Conservation (phyloP, 306 rosid genomes). For the Cucurbita pepo region DNA sequence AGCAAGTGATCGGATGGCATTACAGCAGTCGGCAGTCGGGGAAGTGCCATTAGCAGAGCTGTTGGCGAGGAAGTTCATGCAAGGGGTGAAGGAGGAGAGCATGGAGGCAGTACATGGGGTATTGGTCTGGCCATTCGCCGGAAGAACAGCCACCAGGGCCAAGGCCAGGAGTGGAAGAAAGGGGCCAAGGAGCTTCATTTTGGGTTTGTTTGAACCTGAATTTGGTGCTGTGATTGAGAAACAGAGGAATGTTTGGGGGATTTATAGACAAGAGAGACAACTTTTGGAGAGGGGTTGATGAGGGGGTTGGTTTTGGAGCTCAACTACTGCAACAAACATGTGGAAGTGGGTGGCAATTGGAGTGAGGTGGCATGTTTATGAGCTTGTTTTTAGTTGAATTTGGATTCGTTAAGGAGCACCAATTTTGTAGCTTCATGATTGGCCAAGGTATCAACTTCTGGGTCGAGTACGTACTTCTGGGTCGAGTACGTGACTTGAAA, state of each 20-base stretch:
- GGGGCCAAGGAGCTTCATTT: constrained; percentile 16
- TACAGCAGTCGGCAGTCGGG: constrained; percentile 48
- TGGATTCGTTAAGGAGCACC: not conserved
- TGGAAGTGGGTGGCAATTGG: not conserved
- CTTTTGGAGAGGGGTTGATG: constrained; percentile 4
- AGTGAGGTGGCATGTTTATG: not conserved
- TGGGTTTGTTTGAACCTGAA: not conserved
- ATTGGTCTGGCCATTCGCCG: constrained; percentile 25
- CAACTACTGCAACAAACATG: constrained; percentile 48
- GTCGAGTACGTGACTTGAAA: no score
- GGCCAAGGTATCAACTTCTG: not conserved
- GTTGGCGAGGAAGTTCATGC: constrained; percentile 39
- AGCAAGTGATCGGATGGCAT: constrained; percentile 33
- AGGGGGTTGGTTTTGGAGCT: constrained; percentile 58
- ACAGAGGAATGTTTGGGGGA: not conserved
- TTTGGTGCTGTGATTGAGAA: not conserved
- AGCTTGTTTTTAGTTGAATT: not conserved
- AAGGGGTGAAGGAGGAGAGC: constrained; percentile 41
- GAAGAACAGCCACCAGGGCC: constrained; percentile 11
- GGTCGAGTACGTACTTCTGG: no score
- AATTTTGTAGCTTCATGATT: not conserved
- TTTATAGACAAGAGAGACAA: not conserved
- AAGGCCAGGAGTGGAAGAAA: not conserved
- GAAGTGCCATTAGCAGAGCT: constrained; percentile 44
- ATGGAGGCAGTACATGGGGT: constrained; percentile 38